A percentile compares a stretch with the other conserved stretches of the same genome.
Evolutionary conservation across 2,329 filamentous ascomycete genomes (phyloP).

Genomic region (Aspergillus hortae): DNA sequence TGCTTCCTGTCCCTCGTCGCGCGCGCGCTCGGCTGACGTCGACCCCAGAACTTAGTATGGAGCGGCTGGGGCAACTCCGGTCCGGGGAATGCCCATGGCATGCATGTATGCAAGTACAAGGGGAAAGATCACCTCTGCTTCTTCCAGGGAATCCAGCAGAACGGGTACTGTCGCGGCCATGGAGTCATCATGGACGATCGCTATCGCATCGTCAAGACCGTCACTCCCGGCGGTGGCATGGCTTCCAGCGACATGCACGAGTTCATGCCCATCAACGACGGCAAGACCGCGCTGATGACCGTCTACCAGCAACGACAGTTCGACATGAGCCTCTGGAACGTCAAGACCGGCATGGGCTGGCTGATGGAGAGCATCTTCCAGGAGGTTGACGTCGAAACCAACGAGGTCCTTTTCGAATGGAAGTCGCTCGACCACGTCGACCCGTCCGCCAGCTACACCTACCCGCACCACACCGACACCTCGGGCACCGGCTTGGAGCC

Average conservation of each 20-base stretch:
- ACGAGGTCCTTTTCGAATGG: slow-evolving; percentile 49
- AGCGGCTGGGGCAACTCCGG: slow-evolving; percentile 48
- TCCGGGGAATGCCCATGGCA: slow-evolving; percentile 48
- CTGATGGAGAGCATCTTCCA: slow-evolving; percentile 53
- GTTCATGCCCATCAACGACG: slow-evolving; percentile 46
- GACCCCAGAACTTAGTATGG: slow-evolving; percentile 46
- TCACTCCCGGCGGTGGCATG: slow-evolving; percentile 39
- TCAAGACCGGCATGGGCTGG: slow-evolving; percentile 47
- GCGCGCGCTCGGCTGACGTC: neutral
- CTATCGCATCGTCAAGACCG: slow-evolving; percentile 48
- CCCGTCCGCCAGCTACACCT: slow-evolving; percentile 46
- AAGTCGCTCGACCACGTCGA: slow-evolving; percentile 49
- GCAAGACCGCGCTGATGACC: slow-evolving; percentile 39
- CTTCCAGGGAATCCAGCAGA: slow-evolving; percentile 51
- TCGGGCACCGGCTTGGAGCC: slow-evolving; percentile 48
- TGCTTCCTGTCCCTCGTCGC: neutral
- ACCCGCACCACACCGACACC: slow-evolving; percentile 42
- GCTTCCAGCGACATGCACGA: slow-evolving; percentile 52
- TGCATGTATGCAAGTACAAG: slow-evolving; percentile 49
- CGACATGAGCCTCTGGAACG: slow-evolving; percentile 45
- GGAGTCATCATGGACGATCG: slow-evolving; percentile 51
- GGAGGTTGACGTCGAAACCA: slow-evolving; percentile 51
- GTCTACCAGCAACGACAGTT: slow-evolving; percentile 43
- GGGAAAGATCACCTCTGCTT: slow-evolving; percentile 50
- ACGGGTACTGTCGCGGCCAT: slow-evolving; percentile 51